Percentiles rank a stretch among this genome's conserved stretches.
These are phyloP conservation scores for Globisporangium radiosum DNA, from an alignment of 352 stramenopile species.

Conservation along the genomic window DNA sequence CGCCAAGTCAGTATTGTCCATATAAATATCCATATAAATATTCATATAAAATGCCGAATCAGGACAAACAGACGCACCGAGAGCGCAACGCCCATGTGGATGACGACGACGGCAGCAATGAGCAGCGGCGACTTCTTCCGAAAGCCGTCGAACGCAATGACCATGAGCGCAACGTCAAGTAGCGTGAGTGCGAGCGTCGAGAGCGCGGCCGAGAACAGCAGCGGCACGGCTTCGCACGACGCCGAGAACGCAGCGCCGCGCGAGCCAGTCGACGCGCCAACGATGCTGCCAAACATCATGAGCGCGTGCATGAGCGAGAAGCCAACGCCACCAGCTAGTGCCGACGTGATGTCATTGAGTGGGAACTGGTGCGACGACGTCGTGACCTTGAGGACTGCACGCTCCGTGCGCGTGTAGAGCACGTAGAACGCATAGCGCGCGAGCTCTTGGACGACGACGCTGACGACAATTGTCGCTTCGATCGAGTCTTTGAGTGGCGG, in stretches of 20 bases:
- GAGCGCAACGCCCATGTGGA: conserved; percentile 70
- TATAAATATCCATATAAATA: no score
- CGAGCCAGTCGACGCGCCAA: conserved; percentile 56
- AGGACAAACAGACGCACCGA: conserved; percentile 32
- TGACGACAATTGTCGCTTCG: conserved; percentile 63
- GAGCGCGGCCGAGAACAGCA: conserved; percentile 61
- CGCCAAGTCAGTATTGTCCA: not conserved
- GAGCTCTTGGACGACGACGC: conserved; percentile 63
- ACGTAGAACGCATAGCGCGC: conserved; percentile 70
- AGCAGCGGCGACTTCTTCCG: conserved; percentile 45
- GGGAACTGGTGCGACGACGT: conserved; percentile 72
- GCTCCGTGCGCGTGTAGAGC: conserved; percentile 70
- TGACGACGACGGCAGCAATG: conserved; percentile 46
- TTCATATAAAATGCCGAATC: no score
- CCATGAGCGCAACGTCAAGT: conserved; percentile 76
- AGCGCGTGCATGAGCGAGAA: conserved; percentile 80
- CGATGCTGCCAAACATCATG: conserved; percentile 80
- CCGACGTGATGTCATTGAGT: conserved; percentile 81
- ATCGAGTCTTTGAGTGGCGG: conserved; percentile 67
- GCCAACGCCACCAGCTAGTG: conserved; percentile 71
- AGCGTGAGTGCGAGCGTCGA: conserved; percentile 71
- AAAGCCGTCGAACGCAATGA: conserved; percentile 79
- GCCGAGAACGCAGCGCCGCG: conserved; percentile 67
- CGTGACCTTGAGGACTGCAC: conserved; percentile 67
- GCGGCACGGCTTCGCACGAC: conserved; percentile 65